Evolutionary conservation across 2,329 filamentous ascomycete species (phyloP).

Genomic region (Phaeosphaeriaceae sp.): DNA sequence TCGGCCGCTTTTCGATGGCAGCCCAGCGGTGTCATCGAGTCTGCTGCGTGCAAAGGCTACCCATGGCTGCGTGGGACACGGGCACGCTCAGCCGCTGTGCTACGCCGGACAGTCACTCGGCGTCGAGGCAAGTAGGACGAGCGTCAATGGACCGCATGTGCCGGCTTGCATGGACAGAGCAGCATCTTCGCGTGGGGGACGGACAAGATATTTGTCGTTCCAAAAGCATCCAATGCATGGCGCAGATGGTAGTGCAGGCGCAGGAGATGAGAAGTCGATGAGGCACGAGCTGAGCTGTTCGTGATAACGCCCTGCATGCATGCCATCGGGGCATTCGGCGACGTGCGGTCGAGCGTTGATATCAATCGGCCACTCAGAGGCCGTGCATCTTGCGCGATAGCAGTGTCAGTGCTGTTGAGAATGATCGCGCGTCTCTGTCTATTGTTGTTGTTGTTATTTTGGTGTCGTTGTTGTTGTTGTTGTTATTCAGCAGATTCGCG

Average conservation of each 20-base stretch:
- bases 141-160: conserved; percentile 5
- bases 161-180: neutral
- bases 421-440: neutral
- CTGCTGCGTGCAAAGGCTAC: conserved; percentile 7
- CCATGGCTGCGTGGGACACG: conserved; percentile 9
- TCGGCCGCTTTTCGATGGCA: conserved; percentile 10
- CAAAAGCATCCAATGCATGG: neutral
- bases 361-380: neutral
- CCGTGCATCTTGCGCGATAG: neutral
- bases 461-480: neutral
- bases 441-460: neutral
- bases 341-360: neutral
- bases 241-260: conserved; percentile 1
- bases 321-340: neutral
- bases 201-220: neutral
- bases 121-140: conserved; percentile 14
- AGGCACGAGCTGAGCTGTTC: neutral
- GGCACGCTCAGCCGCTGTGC: conserved; percentile 19
- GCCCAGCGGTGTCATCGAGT: conserved; percentile 16
- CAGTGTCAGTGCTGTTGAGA: neutral
- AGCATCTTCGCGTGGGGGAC: neutral
- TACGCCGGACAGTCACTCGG: conserved; percentile 9
- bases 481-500: neutral
- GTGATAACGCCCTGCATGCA: neutral
- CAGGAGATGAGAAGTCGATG: neutral